Percentiles rank a stretch among this genome's conserved stretches.
Conservation (phyloP, 2,329 filamentous ascomycete genomes). For the Pseudogymnoascus sp. region DNA sequence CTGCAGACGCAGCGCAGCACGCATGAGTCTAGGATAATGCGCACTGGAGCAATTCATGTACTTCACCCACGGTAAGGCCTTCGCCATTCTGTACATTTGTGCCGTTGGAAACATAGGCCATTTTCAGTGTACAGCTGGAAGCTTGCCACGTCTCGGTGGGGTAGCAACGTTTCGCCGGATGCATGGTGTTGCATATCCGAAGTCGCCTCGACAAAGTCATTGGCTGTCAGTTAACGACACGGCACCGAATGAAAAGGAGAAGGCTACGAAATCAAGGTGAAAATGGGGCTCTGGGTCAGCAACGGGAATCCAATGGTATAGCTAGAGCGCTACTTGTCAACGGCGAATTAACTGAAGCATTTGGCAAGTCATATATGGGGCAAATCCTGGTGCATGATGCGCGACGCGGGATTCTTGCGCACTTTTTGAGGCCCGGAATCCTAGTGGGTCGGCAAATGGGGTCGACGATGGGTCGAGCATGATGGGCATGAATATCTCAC, state of each 20-base stretch:
- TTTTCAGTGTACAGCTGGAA: not conserved
- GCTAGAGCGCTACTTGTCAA: not conserved
- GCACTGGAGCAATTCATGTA: not conserved
- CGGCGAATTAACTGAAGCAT: slow-evolving; percentile 5
- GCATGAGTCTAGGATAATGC: not conserved
- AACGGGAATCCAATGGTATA: not conserved
- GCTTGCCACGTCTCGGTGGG: slow-evolving; percentile 4
- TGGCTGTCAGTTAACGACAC: not conserved
- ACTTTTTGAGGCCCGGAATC: not conserved
- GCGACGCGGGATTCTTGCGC: not conserved
- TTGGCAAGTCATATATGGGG: slow-evolving; percentile 1
- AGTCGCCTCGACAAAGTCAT: not conserved
- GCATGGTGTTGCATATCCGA: not conserved
- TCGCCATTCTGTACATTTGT: not conserved
- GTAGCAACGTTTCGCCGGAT: slow-evolving; percentile 4
- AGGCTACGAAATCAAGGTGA: slow-evolving; percentile 1
- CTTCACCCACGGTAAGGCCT: not conserved
- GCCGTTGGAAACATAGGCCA: not conserved
- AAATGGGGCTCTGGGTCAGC: not conserved
- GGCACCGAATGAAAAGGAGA: not conserved
- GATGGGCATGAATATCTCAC: slow-evolving; percentile 6
- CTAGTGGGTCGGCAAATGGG: slow-evolving; percentile 5
- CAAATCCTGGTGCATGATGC: not conserved
- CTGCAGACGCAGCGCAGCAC: slow-evolving; percentile 4
- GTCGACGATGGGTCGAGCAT: not conserved